Evolutionary conservation across 768 basidiomycete genomes (phyloP), one percentile per base, ranked within the genome.

Genomic region (Tricholoma furcatifolium): DNA sequence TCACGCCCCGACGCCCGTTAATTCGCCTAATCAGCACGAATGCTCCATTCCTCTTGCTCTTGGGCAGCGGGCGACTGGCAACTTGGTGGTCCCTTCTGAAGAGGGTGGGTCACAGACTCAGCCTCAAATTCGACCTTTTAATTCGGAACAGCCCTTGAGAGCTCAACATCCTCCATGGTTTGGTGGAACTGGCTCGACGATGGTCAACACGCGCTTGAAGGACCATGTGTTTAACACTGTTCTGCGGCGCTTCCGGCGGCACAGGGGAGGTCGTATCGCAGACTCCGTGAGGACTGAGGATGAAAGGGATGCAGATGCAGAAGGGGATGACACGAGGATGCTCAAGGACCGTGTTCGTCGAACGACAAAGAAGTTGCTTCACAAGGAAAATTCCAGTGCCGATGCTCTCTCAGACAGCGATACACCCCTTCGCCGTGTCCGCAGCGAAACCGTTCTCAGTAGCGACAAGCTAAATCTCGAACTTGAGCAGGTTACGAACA

Each of bases 171-270:
- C 76, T 11, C 78, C 78, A 42, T 81, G 80, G 75, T 93, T 93
- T 60, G 91, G 88, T 31, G 96, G 95, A 3, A 90, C 87, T 2
- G 96, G 96, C 1, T 92, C 90, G 12, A 98, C 97, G 5, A 81
- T 86, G 48, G 94, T 98, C 54, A 98, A 99, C 68, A 93, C 89
- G 35, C 91, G 84, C 66, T 74, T 99, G 53, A 95, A 94, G 70
- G 94, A 98, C 64, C 93, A 96, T 60, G 93, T 99, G 42, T 96
- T 99, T 65, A 89, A 83, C 55, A 89, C 91, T 15, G 84, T 98
- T 30, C 74, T 98, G 56, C 83, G 85, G 43, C 78, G 90, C 53
- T 81, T 93, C 53, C 78, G 80, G 35, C 80, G 82, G 58, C 80
- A 81, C 31, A 70, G 73, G 9, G 74, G 69, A 38, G 74, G 73